Conservation (phyloP, 2,329 filamentous ascomycete genomes). For the Cladophialophora immunda region DNA sequence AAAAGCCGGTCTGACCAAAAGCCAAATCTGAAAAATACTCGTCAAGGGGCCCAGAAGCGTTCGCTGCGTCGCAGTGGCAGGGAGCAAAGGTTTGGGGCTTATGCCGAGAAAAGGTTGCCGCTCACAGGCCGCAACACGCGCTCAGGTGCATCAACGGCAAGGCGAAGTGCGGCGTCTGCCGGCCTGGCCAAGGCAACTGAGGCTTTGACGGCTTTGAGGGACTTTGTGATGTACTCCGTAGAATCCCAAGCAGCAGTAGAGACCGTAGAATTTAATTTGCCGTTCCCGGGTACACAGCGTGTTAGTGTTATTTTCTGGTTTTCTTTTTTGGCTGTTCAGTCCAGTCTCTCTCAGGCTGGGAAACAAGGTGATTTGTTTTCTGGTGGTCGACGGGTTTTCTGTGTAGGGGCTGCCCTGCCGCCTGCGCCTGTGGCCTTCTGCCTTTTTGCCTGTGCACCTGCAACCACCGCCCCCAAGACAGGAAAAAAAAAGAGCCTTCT, state of each 20-base stretch:
- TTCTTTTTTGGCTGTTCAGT: constrained; percentile 17
- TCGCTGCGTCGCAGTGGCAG: constrained; percentile 1
- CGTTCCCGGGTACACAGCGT: constrained; percentile 16
- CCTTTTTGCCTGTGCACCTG: not conserved
- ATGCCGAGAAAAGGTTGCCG: constrained; percentile 36
- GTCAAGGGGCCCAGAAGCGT: not conserved
- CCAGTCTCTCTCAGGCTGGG: constrained; percentile 8
- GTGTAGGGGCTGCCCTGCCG: not conserved
- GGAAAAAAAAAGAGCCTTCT: not conserved
- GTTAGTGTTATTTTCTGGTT: constrained; percentile 16
- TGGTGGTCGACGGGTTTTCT: not conserved
- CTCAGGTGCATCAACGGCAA: constrained; percentile 31
- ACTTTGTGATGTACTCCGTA: not conserved
- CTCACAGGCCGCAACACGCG: constrained; percentile 35
- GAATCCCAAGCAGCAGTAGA: constrained; percentile 12
- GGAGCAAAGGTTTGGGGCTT: constrained; percentile 26
- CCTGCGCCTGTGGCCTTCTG: not conserved
- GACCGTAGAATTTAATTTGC: constrained; percentile 29
- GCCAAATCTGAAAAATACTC: not conserved
- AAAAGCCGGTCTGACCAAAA: constrained; percentile 8
- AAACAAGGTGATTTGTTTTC: constrained; percentile 8
- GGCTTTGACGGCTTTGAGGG: constrained; percentile 10
- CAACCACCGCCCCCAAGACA: constrained; percentile 1
- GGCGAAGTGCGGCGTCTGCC: constrained; percentile 18
- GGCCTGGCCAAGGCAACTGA: constrained; percentile 18